phyloP scores from a whole-genome alignment of 176 grass and related monocot genomes.

The Paspalum vaginatum region DNA sequence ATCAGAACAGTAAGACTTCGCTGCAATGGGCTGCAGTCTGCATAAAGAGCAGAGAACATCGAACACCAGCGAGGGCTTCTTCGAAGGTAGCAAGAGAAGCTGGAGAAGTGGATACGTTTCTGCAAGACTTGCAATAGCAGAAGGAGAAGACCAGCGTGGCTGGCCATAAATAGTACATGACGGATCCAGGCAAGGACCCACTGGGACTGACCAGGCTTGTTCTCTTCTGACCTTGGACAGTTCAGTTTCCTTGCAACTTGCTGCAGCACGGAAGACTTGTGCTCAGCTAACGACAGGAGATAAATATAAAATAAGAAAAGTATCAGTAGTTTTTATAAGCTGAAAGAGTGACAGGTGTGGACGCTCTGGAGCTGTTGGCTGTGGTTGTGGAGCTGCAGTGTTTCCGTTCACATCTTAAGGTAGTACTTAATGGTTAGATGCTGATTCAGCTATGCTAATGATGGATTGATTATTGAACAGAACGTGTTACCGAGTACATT shows the following conservation, averaged over 20 bases:
- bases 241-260: slow-evolving; percentile 31
- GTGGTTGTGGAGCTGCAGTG: neutral
- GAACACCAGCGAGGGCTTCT: slow-evolving; percentile 6
- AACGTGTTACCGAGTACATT: neutral
- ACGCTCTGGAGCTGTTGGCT: no score
- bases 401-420: slow-evolving; percentile 28
- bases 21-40: neutral
- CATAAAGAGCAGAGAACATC: slow-evolving; percentile 23
- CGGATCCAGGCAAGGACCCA: slow-evolving; percentile 33
- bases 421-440: neutral
- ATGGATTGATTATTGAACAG: neutral
- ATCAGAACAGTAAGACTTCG: neutral
- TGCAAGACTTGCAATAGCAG: slow-evolving; percentile 19
- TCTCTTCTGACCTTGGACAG: slow-evolving; percentile 26
- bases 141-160: slow-evolving; percentile 9
- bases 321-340: no score
- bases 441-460: slow-evolving; percentile 23
- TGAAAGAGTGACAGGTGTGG: no score
- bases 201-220: slow-evolving; percentile 29
- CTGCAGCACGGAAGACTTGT: neutral
- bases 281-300: neutral
- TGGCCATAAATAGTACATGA: slow-evolving; percentile 27
- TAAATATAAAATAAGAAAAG: no score
- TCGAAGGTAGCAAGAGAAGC: neutral
- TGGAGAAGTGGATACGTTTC: neutral